Percentiles rank a stretch among this genome's conserved stretches.
Conservation (phyloP, 148 eudicot species). For the Vaccinium darrowii region DNA sequence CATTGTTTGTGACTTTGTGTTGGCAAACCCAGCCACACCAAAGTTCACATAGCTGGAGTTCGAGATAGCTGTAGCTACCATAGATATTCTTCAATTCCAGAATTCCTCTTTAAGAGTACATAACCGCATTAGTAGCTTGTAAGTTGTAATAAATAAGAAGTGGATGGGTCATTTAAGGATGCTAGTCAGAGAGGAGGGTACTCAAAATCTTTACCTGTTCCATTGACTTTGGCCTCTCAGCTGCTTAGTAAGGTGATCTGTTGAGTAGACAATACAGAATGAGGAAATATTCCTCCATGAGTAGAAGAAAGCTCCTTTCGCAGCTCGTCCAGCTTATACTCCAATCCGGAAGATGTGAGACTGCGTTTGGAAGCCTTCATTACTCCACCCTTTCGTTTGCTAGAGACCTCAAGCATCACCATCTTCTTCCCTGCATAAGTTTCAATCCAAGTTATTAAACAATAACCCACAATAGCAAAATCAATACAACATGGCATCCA, state of each 20-base stretch:
- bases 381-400: slow-evolving; percentile 34
- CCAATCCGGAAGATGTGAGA: slow-evolving; percentile 51
- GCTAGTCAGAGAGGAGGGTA: neutral
- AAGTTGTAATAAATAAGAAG: neutral
- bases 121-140: neutral
- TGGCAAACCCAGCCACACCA: neutral
- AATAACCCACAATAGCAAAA: neutral
- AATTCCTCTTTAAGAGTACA: slow-evolving; percentile 1
- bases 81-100: neutral
- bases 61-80: neutral
- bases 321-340: slow-evolving; percentile 66
- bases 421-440: slow-evolving; percentile 58
- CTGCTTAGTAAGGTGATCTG: slow-evolving; percentile 63
- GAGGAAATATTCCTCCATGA: slow-evolving; percentile 92
- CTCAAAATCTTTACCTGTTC: slow-evolving; percentile 51
- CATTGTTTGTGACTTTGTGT: neutral
- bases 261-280: slow-evolving; percentile 82
- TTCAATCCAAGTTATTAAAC: neutral
- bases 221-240: slow-evolving; percentile 58
- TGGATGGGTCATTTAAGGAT: neutral
- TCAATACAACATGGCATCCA: neutral
- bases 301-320: slow-evolving; percentile 76
- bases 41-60: neutral
- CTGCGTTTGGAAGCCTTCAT: slow-evolving; percentile 56
- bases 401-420: slow-evolving; percentile 59